phyloP scores from a whole-genome alignment of 495 filamentous ascomycete genomes.

The Xanthoparmelia taractica region DNA sequence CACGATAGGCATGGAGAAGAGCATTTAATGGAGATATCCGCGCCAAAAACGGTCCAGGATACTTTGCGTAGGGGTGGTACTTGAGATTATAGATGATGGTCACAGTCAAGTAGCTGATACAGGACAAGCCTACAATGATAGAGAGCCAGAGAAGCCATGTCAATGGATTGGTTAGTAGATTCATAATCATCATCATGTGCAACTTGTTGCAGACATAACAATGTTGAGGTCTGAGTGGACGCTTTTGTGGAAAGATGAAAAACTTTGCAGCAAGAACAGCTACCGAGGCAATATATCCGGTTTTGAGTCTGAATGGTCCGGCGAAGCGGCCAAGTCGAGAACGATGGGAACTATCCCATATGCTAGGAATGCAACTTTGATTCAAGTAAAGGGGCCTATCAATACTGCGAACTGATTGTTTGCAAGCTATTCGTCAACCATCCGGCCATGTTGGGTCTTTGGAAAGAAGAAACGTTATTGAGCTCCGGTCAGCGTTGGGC shows the following conservation, averaged over 20 bases:
- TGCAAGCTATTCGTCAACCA: too few relatives aligned
- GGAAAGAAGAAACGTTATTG: neutral
- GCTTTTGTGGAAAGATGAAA: neutral
- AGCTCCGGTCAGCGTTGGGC: neutral
- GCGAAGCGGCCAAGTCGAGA: too few relatives aligned
- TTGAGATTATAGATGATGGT: conserved; percentile 43
- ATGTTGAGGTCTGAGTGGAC: neutral
- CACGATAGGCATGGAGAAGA: conserved; percentile 21
- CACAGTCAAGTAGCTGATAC: neutral
- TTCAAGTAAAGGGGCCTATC: too few relatives aligned
- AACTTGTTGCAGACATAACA: neutral
- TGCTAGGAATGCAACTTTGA: too few relatives aligned
- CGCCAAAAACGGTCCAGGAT: conserved; percentile 54
- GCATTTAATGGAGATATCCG: conserved; percentile 30
- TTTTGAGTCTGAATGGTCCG: neutral
- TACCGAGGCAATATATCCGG: neutral
- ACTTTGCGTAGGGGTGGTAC: conserved; percentile 57
- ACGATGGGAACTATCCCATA: too few relatives aligned
- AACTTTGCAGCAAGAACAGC: neutral
- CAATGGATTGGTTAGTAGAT: neutral
- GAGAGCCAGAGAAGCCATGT: neutral
- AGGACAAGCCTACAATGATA: neutral
- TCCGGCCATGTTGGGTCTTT: too few relatives aligned
- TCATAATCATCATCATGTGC: neutral
- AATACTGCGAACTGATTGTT: too few relatives aligned